phyloP scores from a whole-genome alignment of 176 grass and related monocot species.

The Dactylis glomerata region DNA sequence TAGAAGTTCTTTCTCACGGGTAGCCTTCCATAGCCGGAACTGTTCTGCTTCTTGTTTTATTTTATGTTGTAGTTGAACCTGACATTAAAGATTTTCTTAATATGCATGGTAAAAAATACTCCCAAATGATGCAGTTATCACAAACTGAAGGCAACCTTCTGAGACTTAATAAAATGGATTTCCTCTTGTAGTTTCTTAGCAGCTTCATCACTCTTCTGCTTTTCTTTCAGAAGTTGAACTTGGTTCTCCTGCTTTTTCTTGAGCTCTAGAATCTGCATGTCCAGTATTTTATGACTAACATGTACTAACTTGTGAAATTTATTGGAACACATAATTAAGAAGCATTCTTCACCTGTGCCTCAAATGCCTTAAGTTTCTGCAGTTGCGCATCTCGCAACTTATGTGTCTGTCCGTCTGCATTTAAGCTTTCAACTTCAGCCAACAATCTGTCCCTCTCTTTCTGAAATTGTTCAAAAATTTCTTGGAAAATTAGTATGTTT shows the following conservation, averaged over 20 bases:
- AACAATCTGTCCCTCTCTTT: slow-evolving; percentile 93
- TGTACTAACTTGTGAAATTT: background rate
- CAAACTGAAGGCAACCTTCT: slow-evolving; percentile 59
- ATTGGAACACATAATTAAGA: slow-evolving; percentile 19
- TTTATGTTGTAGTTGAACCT: slow-evolving; percentile 97
- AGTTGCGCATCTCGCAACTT: slow-evolving; percentile 85
- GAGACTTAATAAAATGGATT: slow-evolving; percentile 93
- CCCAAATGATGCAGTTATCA: background rate
- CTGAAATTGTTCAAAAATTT: slow-evolving; percentile 57
- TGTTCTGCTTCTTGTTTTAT: slow-evolving; percentile 99
- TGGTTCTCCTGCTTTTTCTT: slow-evolving; percentile 99
- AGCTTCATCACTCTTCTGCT: slow-evolving; percentile 96
- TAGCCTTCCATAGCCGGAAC: slow-evolving; percentile 93
- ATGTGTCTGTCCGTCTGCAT: slow-evolving; percentile 80
- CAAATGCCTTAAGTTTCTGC: slow-evolving; percentile 92
- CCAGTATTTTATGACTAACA: slow-evolving; percentile 18
- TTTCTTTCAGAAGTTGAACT: slow-evolving; percentile 94
- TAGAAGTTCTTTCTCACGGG: slow-evolving; percentile 94
- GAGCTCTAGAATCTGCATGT: slow-evolving; percentile 79
- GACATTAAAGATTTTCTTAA: slow-evolving; percentile 13
- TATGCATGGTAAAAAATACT: background rate
- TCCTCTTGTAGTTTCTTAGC: slow-evolving; percentile 99
- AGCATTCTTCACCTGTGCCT: slow-evolving; percentile 67
- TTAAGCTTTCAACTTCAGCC: slow-evolving; percentile 94
- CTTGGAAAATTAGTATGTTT: slow-evolving; percentile 24